These are phyloP conservation scores for Pseudopithomyces maydicus DNA, from an alignment of 2,329 filamentous ascomycete genomes.

Conservation along the genomic window DNA sequence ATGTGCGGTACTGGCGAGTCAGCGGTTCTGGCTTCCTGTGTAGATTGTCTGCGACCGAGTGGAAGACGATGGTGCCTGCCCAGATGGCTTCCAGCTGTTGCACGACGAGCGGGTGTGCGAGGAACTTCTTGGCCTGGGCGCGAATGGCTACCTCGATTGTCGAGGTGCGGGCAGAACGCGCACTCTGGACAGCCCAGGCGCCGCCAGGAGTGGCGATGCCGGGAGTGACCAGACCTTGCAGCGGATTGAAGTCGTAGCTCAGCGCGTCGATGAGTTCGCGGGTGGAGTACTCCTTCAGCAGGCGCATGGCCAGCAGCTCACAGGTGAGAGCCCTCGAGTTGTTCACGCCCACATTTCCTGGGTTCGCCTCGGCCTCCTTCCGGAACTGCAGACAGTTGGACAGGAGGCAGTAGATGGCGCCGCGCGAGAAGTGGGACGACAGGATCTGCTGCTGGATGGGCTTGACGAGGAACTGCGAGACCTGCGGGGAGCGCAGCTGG, in stretches of 20 bases:
- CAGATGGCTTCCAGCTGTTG: constrained; percentile 97
- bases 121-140: constrained; percentile 88
- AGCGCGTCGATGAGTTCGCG: constrained; percentile 91
- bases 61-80: constrained; percentile 94
- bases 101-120: constrained; percentile 88
- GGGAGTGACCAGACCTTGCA: constrained; percentile 74
- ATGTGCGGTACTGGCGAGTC: constrained; percentile 23
- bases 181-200: constrained; percentile 30
- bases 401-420: constrained; percentile 86
- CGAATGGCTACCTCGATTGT: constrained; percentile 92
- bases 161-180: constrained; percentile 75
- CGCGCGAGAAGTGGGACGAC: constrained; percentile 80
- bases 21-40: constrained; percentile 64
- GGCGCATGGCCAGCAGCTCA: constrained; percentile 85
- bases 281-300: constrained; percentile 87
- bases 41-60: constrained; percentile 82
- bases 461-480: constrained; percentile 94
- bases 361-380: constrained; percentile 82
- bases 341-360: constrained; percentile 82
- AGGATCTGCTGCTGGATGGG: constrained; percentile 91
- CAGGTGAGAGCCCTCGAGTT: constrained; percentile 86
- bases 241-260: constrained; percentile 92
- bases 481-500: constrained; percentile 90
- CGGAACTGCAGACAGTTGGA: constrained; percentile 92
- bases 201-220: constrained; percentile 30